phyloP scores from a whole-genome alignment of 2,329 filamentous ascomycete species.

The Penicillium paneum region DNA sequence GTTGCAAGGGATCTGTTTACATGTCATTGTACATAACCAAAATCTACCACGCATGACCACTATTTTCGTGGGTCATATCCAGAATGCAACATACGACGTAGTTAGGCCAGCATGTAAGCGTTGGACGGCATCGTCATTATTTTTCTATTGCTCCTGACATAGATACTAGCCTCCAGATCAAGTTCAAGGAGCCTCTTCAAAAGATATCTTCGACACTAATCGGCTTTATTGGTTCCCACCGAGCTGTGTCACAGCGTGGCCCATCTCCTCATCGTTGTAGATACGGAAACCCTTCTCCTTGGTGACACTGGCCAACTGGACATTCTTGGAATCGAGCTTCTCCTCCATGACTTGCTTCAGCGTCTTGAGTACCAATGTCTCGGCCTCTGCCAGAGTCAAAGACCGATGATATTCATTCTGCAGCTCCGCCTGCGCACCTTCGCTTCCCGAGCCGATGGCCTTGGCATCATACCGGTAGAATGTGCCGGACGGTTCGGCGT shows the following conservation, averaged over 20 bases:
- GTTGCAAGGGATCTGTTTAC: background rate
- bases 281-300: conserved; percentile 98
- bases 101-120: conserved; percentile 13
- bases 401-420: conserved; percentile 99
- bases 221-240: conserved; percentile 42
- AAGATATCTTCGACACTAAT: conserved; percentile 14
- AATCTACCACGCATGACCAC: background rate
- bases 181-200: conserved; percentile 9
- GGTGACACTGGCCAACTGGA: conserved; percentile 95
- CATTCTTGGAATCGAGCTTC: conserved; percentile 98
- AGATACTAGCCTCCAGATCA: conserved; percentile 16
- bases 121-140: conserved; percentile 25
- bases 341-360: conserved; percentile 99
- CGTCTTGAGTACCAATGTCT: conserved; percentile 94
- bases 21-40: background rate
- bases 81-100: background rate
- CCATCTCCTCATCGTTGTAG: conserved; percentile 98
- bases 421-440: conserved; percentile 94
- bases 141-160: conserved; percentile 30
- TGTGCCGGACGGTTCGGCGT: conserved; percentile 94
- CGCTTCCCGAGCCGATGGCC: conserved; percentile 94
- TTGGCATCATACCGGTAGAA: conserved; percentile 99
- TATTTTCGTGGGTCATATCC: background rate
- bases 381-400: conserved; percentile 84
- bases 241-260: conserved; percentile 74